A percentile compares a stretch with the other conserved stretches of the same genome.
phyloP scores from a whole-genome alignment of 1,284 basidiomycete species.

The Heterobasidion irregulare region DNA sequence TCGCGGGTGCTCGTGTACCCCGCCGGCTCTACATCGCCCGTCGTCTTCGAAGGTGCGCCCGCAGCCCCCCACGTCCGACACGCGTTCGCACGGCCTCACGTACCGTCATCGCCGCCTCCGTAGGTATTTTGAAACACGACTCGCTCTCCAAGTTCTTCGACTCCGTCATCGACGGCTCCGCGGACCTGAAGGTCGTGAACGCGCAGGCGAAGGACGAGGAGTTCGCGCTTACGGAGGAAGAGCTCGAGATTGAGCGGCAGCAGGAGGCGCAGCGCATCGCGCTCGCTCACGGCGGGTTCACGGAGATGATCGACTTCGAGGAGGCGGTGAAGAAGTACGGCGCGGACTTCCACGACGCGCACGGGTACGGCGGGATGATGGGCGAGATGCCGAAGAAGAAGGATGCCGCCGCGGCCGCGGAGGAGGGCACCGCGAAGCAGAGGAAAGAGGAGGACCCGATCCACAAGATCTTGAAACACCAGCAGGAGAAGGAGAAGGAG shows the following conservation, averaged over 20 bases:
- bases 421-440: slow-evolving; percentile 1
- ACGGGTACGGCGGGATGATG: slow-evolving; percentile 38
- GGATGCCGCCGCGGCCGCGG: slow-evolving; percentile 4
- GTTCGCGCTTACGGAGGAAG: slow-evolving; percentile 31
- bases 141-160: slow-evolving; percentile 62
- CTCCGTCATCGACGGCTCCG: slow-evolving; percentile 56
- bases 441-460: slow-evolving; percentile 21
- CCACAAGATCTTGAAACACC: slow-evolving; percentile 19
- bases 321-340: slow-evolving; percentile 35
- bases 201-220: slow-evolving; percentile 27
- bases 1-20: slow-evolving; percentile 63
- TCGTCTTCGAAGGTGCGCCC: slow-evolving; percentile 52
- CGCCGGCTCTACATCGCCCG: slow-evolving; percentile 40
- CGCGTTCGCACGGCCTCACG: not conserved
- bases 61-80: not conserved
- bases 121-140: slow-evolving; percentile 59
- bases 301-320: slow-evolving; percentile 44
- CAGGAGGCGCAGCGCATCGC: slow-evolving; percentile 46
- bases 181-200: slow-evolving; percentile 36
- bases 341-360: slow-evolving; percentile 32
- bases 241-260: slow-evolving; percentile 39
- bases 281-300: slow-evolving; percentile 41
- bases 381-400: slow-evolving; percentile 21
- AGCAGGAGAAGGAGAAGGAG: slow-evolving; percentile 18
- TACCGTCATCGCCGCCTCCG: too few relatives aligned